A percentile compares a stretch with the other conserved stretches of the same genome.
phyloP scores from a whole-genome alignment of 805 yeast species.

The Candida ficus region DNA sequence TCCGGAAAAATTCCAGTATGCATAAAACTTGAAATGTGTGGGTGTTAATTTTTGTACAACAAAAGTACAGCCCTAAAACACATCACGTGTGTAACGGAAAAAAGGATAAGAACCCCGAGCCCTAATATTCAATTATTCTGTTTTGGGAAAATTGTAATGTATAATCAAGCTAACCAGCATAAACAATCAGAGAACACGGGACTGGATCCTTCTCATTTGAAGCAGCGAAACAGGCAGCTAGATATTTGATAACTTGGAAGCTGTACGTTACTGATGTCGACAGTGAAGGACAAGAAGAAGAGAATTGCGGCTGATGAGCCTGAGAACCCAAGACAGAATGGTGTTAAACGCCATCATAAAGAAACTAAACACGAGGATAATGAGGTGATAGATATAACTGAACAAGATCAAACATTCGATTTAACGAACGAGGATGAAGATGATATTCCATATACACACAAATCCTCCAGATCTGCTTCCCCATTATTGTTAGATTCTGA shows the following conservation, averaged over 20 bases:
- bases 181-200: no score
- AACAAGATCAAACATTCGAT: not conserved
- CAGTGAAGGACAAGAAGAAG: not conserved
- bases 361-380: not conserved
- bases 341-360: not conserved
- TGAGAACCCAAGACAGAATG: not conserved
- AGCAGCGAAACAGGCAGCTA: no score
- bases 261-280: not conserved
- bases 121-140: no score
- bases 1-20: not conserved
- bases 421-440: constrained; percentile 21
- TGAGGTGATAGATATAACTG: not conserved
- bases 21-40: not conserved
- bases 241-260: no score
- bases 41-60: no score
- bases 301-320: not conserved
- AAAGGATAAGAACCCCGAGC: no score
- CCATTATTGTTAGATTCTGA: constrained; percentile 17
- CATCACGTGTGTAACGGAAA: no score
- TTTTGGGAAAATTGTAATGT: no score
- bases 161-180: no score
- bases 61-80: not conserved
- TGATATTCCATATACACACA: constrained; percentile 25
- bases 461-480: constrained; percentile 18
- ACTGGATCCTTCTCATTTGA: no score